These are phyloP conservation scores for Wickerhamomyces tratensis DNA, from an alignment of 805 yeast genomes.

Conservation along the genomic window DNA sequence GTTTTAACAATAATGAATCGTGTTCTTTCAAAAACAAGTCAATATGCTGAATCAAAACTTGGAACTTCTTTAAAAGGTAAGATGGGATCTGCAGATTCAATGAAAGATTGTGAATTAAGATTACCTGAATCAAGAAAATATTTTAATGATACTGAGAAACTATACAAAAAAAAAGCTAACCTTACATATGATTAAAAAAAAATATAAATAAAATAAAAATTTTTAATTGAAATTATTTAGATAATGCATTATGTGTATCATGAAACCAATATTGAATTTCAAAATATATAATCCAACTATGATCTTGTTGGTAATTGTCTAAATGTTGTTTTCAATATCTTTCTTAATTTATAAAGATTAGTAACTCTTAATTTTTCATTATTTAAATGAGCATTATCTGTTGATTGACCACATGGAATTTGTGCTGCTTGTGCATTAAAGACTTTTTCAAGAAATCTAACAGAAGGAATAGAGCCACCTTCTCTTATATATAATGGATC, in stretches of 20 bases:
- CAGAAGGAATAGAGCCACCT: conserved; percentile 94
- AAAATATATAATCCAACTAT: too few relatives aligned
- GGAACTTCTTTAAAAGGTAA: conserved; percentile 33
- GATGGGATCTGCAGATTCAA: conserved; percentile 45
- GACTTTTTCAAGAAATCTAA: conserved; percentile 72
- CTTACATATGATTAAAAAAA: neutral
- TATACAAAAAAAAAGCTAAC: neutral
- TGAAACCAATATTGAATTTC: neutral
- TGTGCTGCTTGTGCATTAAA: conserved; percentile 89
- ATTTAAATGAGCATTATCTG: conserved; percentile 89
- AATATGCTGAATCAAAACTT: conserved; percentile 24
- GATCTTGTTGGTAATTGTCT: conserved; percentile 11
- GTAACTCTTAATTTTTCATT: conserved; percentile 77
- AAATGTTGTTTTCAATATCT: conserved; percentile 32
- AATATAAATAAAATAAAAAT: too few relatives aligned
- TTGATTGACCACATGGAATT: conserved; percentile 91
- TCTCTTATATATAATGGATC: conserved; percentile 86
- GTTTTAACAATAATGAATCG: conserved; percentile 46
- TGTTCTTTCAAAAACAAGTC: conserved; percentile 39
- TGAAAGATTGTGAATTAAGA: conserved; percentile 68
- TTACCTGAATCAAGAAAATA: conserved; percentile 48
- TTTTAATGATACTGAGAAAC: conserved; percentile 4
- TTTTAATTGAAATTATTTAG: too few relatives aligned
- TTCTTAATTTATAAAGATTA: conserved; percentile 67
- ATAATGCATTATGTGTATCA: neutral